Base-by-base conservation (phyloP, 306 rosid genomes). In the Cucumis hystrix region DNA sequence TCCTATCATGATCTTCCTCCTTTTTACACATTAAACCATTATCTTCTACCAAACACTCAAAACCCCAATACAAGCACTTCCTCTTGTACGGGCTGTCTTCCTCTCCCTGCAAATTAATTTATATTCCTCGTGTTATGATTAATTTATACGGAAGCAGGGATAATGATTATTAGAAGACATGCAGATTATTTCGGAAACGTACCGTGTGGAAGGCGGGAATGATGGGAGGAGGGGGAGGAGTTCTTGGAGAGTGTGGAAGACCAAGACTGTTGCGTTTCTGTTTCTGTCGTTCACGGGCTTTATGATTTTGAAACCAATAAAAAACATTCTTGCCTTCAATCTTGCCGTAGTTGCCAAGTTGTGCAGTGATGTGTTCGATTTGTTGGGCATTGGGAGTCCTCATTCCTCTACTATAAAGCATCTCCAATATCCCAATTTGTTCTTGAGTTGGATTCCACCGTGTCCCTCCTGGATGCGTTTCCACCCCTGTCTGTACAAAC, bases 401-500 rank as follows among this genome's bases (percentile, higher is more conserved):
- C 97, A 92, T 95, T 41, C 99, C 99, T 52, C 87, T 88, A 71
- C 80, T 87, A 67, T 95, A 95, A 64, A 95, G 79, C 91, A 86
- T 92, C 85, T 95, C 99, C 79, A 95, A 73, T 87, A 95, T 95
- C 25, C 97, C 90, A 77, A 95, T 95, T 81, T 95, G 97, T 74
- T 95, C 99, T 82, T 95, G 99, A 4, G 99, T 95, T 0, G 97
- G 99, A 77, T 92, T 95, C 99, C 99, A 95, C 58, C 99, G 74
- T 45, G 97, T 92, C 79, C 99, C 97, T 78, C 97, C 97, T 0
- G 93, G 92, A 64, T 86, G 99, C 51, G 91, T 82, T 70, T 95
- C 99, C 28, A 88, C 87, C 80, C 39, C 15, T 0, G 7, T 20
- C 35, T 28, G 30, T 16, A 43, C 33, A 67, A 41, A 64, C 14